Base-by-base conservation (phyloP, 164 flowering plant genomes). In the Vitis labrusca region DNA sequence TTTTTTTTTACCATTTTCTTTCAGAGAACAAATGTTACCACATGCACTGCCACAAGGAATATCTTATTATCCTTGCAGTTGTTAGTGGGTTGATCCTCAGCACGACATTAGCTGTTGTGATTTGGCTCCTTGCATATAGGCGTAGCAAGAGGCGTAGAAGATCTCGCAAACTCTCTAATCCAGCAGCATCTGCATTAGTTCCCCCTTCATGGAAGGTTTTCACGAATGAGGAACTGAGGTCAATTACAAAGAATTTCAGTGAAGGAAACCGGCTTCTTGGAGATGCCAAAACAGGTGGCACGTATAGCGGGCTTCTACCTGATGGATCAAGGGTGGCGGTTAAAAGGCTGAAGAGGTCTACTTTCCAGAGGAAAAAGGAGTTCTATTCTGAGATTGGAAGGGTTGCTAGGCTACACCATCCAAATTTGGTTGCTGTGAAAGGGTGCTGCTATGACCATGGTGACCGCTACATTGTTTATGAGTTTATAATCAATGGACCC, bases 391-490 rank as follows among this genome's bases (percentile, higher is more conserved):
- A 90, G 77, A 85, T 93, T 72, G 88, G 98, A 74, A 86, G 93
- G 70, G 91, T 91, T 76, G 93, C 99, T 29, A 89, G 85, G 76
- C 94, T 95, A 73, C 90, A 81, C 68, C 97, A 95, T 77, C 94
- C 97, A 50, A 95, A 89, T 79, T 75, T 95, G 53, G 97, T 93
- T 64, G 88, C 97, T 59, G 78, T 95, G 29, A 93, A 88, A 80
- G 98, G 98, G 72, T 95, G 99, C 66, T 95, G 98, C 81, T 95
- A 91, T 82, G 87, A 91, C 81, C 97, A 91, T 74, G 93, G 97
- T 64, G 94, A 91, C 69, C 91, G 98, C 63, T 93, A 89, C 78
- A 93, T 95, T 55, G 89, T 95, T 69, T 93, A 93, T 76, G 98
- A 95, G 79, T 93, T 90, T 79, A 85, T 95, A 68, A 90, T 74